Percentiles rank a stretch among this genome's conserved stretches.
Conservation (phyloP, 2,329 filamentous ascomycete species). For the Rosellinia necatrix region DNA sequence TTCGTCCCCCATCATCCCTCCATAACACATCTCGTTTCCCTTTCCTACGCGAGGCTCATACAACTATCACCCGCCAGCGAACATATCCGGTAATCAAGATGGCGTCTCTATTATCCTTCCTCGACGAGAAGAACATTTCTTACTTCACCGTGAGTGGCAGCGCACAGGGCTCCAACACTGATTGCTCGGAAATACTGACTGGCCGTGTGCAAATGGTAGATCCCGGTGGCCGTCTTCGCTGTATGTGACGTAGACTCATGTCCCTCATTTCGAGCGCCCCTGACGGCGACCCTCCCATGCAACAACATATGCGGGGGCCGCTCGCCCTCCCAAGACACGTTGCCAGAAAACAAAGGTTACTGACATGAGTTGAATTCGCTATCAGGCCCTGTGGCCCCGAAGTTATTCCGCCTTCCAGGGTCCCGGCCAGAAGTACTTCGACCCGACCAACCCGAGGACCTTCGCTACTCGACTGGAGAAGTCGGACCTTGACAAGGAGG, state of each 20-base stretch:
- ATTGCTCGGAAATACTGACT: slow-evolving; percentile 1
- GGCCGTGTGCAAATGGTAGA: slow-evolving; percentile 20
- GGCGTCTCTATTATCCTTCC: slow-evolving; percentile 34
- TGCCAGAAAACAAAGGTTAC: background rate
- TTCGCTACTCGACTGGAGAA: slow-evolving; percentile 33
- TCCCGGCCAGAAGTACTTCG: slow-evolving; percentile 38
- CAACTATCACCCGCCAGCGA: background rate
- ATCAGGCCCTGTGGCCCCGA: slow-evolving; percentile 34
- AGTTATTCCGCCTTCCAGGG: slow-evolving; percentile 39
- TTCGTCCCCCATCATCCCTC: background rate
- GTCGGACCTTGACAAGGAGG: slow-evolving; percentile 37
- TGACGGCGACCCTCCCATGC: background rate
- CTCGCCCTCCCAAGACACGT: too few relatives aligned
- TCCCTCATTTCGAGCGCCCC: background rate
- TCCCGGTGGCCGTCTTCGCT: slow-evolving; percentile 35
- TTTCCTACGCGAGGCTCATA: background rate
- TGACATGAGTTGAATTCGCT: background rate
- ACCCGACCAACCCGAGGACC: slow-evolving; percentile 34
- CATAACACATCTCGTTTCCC: background rate
- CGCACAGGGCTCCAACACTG: background rate
- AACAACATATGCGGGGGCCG: too few relatives aligned
- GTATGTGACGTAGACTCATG: slow-evolving; percentile 24
- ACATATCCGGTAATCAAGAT: slow-evolving; percentile 27
- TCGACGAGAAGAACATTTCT: slow-evolving; percentile 39
- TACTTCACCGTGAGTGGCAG: slow-evolving; percentile 37